Base-by-base conservation (phyloP, 2,329 filamentous ascomycete species). In the Curvularia sp. region DNA sequence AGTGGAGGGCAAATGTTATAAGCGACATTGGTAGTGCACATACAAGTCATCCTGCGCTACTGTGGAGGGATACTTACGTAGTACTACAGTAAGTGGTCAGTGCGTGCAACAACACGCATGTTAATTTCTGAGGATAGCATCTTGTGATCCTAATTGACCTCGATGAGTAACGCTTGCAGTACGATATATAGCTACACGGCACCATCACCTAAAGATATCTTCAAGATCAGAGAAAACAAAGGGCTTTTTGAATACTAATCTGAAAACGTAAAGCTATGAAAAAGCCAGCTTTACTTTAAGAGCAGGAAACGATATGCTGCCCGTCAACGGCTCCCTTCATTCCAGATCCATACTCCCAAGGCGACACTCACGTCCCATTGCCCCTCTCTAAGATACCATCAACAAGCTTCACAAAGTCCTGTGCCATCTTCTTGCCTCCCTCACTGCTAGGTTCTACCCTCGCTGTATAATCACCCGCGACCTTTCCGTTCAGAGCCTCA, bases 371-470 rank as follows among this genome's bases (percentile, higher is more conserved):
- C 2, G 34, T n/a, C 3, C 15, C 34, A 36, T 18, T 18, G 3
- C 43, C 25, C 5, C 5, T 27, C 6, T 9, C 21, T 21, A 25
- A 28, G 27, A 60, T 12, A 1, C 19, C 55, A 3, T 63, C 49
- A 3, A 75, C 13, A 5, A 74, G 21, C 18, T 60, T 57, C 25
- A 60, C 57, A 43, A 77, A 75, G 34, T 47, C 66, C 10, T 52
- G 36, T 12, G 73, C 73, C 71, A 78, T 77, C 64, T 73, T 77
- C 28, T 60, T 65, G 2, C 74, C 75, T 1, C 76, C 76, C 15
- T 70, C 54, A 1, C 57, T 55, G 42, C 67, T 78, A 3, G 75
- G 75, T 57, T 78, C 76, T 2, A 77, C 74, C 48, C 75, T 73
- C 6, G 63, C 74, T 13, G 68, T 70, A 50, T 78, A 78, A 23